Conservation (phyloP, 345 rosid species). For the Acer saccharum region DNA sequence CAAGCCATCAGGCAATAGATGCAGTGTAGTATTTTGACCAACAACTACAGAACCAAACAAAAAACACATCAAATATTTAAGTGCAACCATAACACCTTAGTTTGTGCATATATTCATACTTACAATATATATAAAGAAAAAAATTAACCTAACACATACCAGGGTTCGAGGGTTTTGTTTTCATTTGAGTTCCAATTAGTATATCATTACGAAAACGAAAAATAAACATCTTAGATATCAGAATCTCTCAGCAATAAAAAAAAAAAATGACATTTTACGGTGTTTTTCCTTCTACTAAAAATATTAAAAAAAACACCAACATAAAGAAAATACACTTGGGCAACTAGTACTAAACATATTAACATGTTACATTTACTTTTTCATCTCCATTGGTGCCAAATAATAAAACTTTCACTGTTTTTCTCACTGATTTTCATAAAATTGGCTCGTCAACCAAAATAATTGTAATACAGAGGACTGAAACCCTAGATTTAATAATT, state of each 20-base stretch:
- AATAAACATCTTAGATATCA: background rate
- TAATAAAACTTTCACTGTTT: background rate
- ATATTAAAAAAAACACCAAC: background rate
- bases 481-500: conserved; percentile 42
- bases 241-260: background rate
- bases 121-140: background rate
- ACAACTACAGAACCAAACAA: conserved; percentile 46
- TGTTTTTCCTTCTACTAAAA: background rate
- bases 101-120: background rate
- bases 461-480: background rate
- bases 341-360: background rate
- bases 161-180: too few species aligned
- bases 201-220: background rate
- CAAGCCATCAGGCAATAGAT: conserved; percentile 45
- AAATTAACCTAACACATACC: too few species aligned
- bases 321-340: background rate
- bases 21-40: conserved; percentile 46
- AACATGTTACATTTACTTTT: background rate
- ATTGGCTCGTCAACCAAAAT: background rate
- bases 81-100: background rate
- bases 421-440: background rate
- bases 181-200: too few species aligned
- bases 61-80: background rate
- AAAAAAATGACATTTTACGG: too few species aligned
- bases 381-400: background rate